phyloP scores from a whole-genome alignment of 1,284 basidiomycete genomes.

The Rhodotorula sp. region DNA sequence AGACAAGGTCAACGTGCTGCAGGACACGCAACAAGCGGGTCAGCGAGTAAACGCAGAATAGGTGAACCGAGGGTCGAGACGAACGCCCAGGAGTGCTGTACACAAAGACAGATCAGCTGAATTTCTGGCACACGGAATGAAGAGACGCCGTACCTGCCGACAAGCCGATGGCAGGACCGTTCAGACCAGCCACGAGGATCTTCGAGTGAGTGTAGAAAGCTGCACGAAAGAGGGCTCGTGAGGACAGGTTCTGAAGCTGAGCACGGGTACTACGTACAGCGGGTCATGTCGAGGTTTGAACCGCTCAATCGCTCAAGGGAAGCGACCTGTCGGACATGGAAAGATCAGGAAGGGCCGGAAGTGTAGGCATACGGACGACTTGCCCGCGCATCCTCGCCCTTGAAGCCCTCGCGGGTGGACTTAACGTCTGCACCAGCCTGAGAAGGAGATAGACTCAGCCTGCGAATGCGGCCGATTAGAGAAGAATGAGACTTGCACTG shows the following conservation, averaged over 20 bases:
- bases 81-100: slow-evolving; percentile 17
- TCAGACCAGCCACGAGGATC: slow-evolving; percentile 34
- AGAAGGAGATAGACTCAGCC: no score
- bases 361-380: background rate
- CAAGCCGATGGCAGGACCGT: slow-evolving; percentile 39
- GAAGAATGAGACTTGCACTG: slow-evolving; percentile 1
- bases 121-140: accelerated
- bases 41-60: no score
- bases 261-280: background rate
- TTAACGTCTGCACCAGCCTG: slow-evolving; percentile 41
- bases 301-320: slow-evolving; percentile 25
- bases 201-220: slow-evolving; percentile 37
- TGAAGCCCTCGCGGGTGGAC: slow-evolving; percentile 10
- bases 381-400: slow-evolving; percentile 12
- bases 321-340: slow-evolving; percentile 5
- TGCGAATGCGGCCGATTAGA: background rate
- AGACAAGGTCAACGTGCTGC: slow-evolving; percentile 36
- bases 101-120: background rate
- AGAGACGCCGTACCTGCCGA: background rate
- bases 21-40: background rate
- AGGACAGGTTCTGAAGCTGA: background rate
- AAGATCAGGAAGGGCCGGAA: background rate
- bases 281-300: slow-evolving; percentile 34
- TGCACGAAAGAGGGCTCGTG: background rate
- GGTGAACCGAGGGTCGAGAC: background rate